phyloP scores from a whole-genome alignment of 768 basidiomycete species.

The Boletus subcaerulescens region DNA sequence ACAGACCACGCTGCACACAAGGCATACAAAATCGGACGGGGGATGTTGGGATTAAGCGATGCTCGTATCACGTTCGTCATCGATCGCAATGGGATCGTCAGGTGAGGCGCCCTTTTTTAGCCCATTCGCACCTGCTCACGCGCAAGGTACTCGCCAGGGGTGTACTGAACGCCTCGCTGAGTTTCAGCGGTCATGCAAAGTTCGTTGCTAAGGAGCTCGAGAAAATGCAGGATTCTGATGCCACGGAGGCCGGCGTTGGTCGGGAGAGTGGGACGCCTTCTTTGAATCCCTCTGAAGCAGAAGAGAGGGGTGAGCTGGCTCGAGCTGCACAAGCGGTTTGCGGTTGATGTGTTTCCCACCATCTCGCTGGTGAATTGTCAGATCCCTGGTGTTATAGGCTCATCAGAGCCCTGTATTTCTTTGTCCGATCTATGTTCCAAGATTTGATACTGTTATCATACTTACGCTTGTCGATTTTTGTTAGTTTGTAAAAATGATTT shows the following conservation, averaged over 20 bases:
- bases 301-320: slow-evolving; percentile 18
- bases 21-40: slow-evolving; percentile 63
- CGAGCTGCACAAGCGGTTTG: slow-evolving; percentile 19
- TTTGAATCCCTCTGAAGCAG: slow-evolving; percentile 4
- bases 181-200: slow-evolving; percentile 62
- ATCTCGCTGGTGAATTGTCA: neutral
- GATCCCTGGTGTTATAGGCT: no score
- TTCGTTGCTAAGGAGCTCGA: slow-evolving; percentile 70
- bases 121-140: slow-evolving; percentile 1
- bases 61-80: slow-evolving; percentile 76
- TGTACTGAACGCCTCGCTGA: slow-evolving; percentile 56
- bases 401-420: no score
- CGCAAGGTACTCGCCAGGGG: slow-evolving; percentile 39
- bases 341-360: slow-evolving; percentile 9
- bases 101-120: slow-evolving; percentile 36
- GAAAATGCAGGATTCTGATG: slow-evolving; percentile 33
- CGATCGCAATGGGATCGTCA: slow-evolving; percentile 64
- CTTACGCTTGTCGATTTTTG: no score
- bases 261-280: neutral
- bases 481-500: no score
- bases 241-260: neutral
- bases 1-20: slow-evolving; percentile 56
- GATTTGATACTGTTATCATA: no score
- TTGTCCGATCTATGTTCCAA: no score
- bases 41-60: slow-evolving; percentile 61